Conservation (phyloP, 768 basidiomycete genomes). For the Tulasnella sp. region DNA sequence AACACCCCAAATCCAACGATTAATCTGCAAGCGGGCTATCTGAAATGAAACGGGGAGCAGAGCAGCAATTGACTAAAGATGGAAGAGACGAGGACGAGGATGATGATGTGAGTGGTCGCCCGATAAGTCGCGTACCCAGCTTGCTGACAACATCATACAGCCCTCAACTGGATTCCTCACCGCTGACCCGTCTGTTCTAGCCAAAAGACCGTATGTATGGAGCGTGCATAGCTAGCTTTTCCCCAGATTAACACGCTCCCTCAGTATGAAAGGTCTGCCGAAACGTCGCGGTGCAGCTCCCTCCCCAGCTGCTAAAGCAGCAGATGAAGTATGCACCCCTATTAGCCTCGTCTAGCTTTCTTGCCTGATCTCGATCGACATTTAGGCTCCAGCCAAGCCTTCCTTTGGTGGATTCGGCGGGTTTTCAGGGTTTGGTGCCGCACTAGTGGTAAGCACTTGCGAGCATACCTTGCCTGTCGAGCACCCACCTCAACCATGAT, state of each 20-base stretch:
- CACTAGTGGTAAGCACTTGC: background rate
- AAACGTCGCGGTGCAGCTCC: slow-evolving; percentile 1
- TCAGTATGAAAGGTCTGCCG: slow-evolving; percentile 18
- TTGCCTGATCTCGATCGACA: background rate
- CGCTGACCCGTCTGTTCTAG: background rate
- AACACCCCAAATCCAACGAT: background rate
- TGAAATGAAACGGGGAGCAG: slow-evolving; percentile 13
- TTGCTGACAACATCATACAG: background rate
- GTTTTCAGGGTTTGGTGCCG: slow-evolving; percentile 3
- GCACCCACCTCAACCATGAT: too few species aligned
- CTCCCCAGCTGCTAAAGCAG: background rate
- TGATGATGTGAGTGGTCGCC: background rate
- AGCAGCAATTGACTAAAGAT: slow-evolving; percentile 12
- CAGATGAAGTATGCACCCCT: background rate
- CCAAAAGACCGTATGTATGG: slow-evolving; percentile 7
- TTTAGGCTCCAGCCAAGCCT: background rate
- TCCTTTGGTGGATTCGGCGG: slow-evolving; percentile 7
- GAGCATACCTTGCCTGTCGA: background rate
- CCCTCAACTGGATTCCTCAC: background rate
- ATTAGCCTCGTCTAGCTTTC: background rate
- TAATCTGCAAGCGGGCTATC: background rate
- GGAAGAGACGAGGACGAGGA: slow-evolving; percentile 13
- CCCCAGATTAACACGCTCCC: background rate
- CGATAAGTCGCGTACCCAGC: background rate
- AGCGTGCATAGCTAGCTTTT: too few species aligned